Percentiles rank a stretch among this genome's conserved stretches.
These are phyloP conservation scores for Aureobasidium zeae DNA, from an alignment of 2,329 filamentous ascomycete species.

Conservation along the genomic window DNA sequence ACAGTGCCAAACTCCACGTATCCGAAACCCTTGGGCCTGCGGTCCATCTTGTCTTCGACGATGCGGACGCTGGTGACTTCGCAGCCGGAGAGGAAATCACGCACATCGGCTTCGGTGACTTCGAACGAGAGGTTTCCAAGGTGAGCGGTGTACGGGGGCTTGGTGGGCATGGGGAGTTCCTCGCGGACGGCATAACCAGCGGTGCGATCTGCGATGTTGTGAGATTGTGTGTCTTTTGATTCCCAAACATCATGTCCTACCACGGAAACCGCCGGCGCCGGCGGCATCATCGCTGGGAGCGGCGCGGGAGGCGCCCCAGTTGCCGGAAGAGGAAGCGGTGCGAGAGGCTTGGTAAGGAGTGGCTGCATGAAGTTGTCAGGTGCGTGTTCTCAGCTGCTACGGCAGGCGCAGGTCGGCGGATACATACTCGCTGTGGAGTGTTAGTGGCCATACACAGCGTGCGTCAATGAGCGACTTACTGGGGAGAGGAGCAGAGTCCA, in stretches of 20 bases:
- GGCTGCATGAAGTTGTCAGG: conserved; percentile 3
- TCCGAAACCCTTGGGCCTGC: conserved; percentile 93
- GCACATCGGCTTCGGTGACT: conserved; percentile 71
- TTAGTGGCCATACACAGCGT: neutral
- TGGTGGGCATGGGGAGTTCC: conserved; percentile 74
- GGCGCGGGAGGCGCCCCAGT: conserved; percentile 11
- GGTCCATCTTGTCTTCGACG: conserved; percentile 89
- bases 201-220: conserved; percentile 25
- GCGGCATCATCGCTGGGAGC: conserved; percentile 7
- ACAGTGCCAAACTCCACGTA: conserved; percentile 88
- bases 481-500: conserved; percentile 51
- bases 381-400: neutral
- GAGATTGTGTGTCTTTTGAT: neutral
- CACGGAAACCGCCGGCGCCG: conserved; percentile 12
- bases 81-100: conserved; percentile 76
- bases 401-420: neutral
- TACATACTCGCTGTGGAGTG: conserved; percentile 8
- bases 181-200: conserved; percentile 48
- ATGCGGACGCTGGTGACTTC: conserved; percentile 85
- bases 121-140: conserved; percentile 96
- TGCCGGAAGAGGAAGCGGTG: conserved; percentile 5
- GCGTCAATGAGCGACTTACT: conserved; percentile 11
- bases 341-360: conserved; percentile 5
- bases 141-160: conserved; percentile 91
- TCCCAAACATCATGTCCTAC: neutral